Evolutionary conservation across 2,329 filamentous ascomycete genomes (phyloP), one percentile per base, ranked within the genome.

Genomic region (Bipolaris cookei): DNA sequence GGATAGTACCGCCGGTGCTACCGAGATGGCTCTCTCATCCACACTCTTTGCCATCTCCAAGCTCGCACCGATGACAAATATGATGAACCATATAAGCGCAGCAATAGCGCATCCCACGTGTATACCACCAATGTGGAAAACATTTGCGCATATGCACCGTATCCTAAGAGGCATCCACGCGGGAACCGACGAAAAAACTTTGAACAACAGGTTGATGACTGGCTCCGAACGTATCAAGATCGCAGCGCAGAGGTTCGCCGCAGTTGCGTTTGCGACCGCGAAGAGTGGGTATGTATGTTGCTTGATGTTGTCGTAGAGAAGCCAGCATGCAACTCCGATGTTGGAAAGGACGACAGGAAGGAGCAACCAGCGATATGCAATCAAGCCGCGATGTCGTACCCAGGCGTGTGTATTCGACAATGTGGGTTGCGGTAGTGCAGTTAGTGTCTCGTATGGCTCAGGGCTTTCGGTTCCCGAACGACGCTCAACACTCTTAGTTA

Each of bases 21-120:
- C 50, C 4, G 54, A 59, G n/a, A 69, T 56, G 25, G 60, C 61
- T 8, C 71, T 63, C 4, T 61, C 41, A 1, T 55, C 44, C 6
- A 58, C 38, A 5, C 61, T 50, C 42, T 74, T 73, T 5, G 59
- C 56, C 54, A 76, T 69, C 23, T 78, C 70, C 1, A 70, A 52
- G n/a, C 70, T 71, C 14, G 77, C 65, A 16, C 77, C 67, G 8
- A 76, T 63, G 3, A 76, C 73, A 56, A 82, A 79, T 43, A 79
- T 70, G 14, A 78, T 68, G 63, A 81, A 82, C 80, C 81, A 83
- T 16, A 67, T 54, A 5, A 67, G 68, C 2, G 73, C 70, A 7
- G 72, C 72, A 28, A 76, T 66, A 2, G 72, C 75, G 43, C 71
- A 73, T 16, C 72, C 74, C 32, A 70, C 74, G 39, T 77, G 76